Percentiles rank a stretch among this genome's conserved stretches.
phyloP scores from a whole-genome alignment of 176 grass and related monocot genomes.

The Phoenix roebelenii region DNA sequence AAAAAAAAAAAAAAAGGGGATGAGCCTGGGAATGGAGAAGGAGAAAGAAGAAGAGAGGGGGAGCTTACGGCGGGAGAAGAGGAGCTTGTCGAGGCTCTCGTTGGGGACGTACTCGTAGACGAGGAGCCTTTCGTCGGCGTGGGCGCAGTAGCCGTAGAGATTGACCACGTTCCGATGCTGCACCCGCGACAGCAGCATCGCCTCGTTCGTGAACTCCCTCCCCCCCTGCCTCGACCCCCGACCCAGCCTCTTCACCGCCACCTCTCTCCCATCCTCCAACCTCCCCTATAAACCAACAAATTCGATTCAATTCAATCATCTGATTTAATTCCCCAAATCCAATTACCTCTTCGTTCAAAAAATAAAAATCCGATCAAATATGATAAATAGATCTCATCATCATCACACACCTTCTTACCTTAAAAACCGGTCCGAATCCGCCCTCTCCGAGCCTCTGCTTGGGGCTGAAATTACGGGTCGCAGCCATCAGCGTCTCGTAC shows the following conservation, averaged over 20 bases:
- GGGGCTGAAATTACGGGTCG: conserved; percentile 42
- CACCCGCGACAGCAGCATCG: conserved; percentile 67
- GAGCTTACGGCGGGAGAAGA: conserved; percentile 43
- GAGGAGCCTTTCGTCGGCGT: conserved; percentile 63
- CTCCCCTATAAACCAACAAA: conserved; percentile 20
- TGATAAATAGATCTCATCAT: too few species aligned
- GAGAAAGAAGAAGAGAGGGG: background rate
- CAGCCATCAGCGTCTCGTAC: conserved; percentile 50
- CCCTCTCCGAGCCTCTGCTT: conserved; percentile 77
- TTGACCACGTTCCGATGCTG: conserved; percentile 96
- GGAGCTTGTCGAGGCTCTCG: conserved; percentile 97
- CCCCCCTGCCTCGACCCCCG: conserved; percentile 54
- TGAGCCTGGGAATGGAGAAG: too few species aligned
- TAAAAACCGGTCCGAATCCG: conserved; percentile 83
- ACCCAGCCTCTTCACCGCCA: conserved; percentile 76
- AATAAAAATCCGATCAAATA: too few species aligned
- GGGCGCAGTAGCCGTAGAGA: conserved; percentile 66
- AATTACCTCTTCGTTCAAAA: background rate
- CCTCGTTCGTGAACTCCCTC: conserved; percentile 82
- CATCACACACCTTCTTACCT: conserved; percentile 15
- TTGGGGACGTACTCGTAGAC: conserved; percentile 93
- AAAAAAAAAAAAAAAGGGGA: conserved; percentile 23
- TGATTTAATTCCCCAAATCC: too few species aligned
- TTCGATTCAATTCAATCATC: background rate
- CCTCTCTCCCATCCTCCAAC: conserved; percentile 69